Conservation (phyloP, 2,329 filamentous ascomycete genomes). For the Byssothecium circinans region DNA sequence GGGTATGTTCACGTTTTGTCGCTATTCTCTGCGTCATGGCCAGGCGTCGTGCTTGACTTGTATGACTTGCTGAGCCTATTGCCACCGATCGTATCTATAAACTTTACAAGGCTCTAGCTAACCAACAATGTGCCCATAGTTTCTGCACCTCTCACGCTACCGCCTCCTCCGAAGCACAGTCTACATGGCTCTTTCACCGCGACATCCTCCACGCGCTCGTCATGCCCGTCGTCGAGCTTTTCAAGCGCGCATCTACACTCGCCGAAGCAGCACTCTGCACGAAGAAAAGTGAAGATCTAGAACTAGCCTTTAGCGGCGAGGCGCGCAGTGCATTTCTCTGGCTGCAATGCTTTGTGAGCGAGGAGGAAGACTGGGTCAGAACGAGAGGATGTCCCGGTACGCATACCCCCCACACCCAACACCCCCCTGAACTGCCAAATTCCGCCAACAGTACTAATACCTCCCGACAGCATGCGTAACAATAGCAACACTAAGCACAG, state of each 20-base stretch:
- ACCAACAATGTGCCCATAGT: too few relatives aligned
- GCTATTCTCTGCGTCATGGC: neutral
- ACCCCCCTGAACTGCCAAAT: too few relatives aligned
- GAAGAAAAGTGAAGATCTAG: conserved; percentile 49
- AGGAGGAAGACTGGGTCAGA: conserved; percentile 61
- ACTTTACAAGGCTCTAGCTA: too few relatives aligned
- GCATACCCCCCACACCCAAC: neutral
- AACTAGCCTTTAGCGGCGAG: conserved; percentile 59
- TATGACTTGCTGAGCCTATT: too few relatives aligned
- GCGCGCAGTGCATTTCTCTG: conserved; percentile 61
- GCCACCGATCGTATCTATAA: too few relatives aligned
- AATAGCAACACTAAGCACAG: conserved; percentile 48
- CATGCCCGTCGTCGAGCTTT: conserved; percentile 60
- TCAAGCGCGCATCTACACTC: conserved; percentile 56
- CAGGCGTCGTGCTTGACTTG: neutral
- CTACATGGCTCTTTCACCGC: conserved; percentile 56
- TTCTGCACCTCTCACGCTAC: conserved; percentile 49
- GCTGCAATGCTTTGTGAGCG: conserved; percentile 60
- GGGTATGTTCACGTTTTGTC: conserved; percentile 41
- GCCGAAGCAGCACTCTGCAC: conserved; percentile 55
- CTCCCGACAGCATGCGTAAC: conserved; percentile 46
- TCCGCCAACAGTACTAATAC: neutral
- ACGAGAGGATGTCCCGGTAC: conserved; percentile 57
- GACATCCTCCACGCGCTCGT: conserved; percentile 62
- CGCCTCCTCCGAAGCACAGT: conserved; percentile 36